Conservation (phyloP, 148 eudicot genomes). For the Arbutus unedo region DNA sequence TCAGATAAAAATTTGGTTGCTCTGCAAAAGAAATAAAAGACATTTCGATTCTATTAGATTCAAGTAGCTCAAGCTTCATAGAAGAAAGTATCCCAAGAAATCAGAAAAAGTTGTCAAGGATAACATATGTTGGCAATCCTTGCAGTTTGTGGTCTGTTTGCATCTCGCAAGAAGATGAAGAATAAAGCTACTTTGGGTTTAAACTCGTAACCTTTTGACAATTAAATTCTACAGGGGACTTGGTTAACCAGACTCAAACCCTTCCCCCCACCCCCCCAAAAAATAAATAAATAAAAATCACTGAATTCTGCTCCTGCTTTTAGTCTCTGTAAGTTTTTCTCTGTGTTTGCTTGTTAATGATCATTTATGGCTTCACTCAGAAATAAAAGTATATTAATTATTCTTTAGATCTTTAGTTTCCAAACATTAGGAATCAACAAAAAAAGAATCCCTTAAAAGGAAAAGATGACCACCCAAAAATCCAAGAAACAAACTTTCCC, state of each 20-base stretch:
- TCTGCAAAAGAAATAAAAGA: slow-evolving; percentile 37
- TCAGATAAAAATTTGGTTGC: slow-evolving; percentile 61
- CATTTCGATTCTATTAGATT: background rate
- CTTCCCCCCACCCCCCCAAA: too few relatives aligned
- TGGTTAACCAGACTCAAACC: background rate
- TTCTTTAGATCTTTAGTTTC: too few relatives aligned
- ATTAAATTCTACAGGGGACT: background rate
- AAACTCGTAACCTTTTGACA: background rate
- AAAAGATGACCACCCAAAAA: too few relatives aligned
- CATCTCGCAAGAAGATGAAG: background rate
- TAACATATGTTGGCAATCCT: background rate
- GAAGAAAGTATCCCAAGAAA: background rate
- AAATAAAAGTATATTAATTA: too few relatives aligned
- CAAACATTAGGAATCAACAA: too few relatives aligned
- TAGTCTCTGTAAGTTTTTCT: too few relatives aligned
- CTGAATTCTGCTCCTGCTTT: too few relatives aligned
- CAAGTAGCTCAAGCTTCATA: background rate
- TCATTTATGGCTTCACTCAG: too few relatives aligned
- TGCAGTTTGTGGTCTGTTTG: background rate
- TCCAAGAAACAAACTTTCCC: too few relatives aligned
- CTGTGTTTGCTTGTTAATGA: too few relatives aligned
- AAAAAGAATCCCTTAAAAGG: too few relatives aligned
- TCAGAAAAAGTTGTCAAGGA: background rate
- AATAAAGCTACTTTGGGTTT: background rate
- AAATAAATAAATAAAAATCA: background rate